Percentiles rank a stretch among this genome's conserved stretches.
phyloP scores from a whole-genome alignment of 2,329 filamentous ascomycete species.

The Tolypocladium ovalisporum region DNA sequence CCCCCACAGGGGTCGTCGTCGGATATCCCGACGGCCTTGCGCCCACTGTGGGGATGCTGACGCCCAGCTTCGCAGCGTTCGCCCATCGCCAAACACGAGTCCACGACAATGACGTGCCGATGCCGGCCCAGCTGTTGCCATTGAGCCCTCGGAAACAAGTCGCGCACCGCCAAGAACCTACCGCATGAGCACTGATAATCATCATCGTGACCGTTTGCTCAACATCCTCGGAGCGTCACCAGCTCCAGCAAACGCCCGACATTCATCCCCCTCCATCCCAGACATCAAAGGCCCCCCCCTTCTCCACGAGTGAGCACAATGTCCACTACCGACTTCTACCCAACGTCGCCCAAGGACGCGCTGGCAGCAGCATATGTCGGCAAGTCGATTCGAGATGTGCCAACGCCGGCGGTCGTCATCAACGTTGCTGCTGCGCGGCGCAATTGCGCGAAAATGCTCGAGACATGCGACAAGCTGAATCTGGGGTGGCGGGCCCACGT shows the following conservation, averaged over 20 bases:
- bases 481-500: slow-evolving; percentile 67
- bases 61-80: background rate
- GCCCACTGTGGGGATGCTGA: background rate
- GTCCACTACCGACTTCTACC: slow-evolving; percentile 11
- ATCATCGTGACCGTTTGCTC: background rate
- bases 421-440: slow-evolving; percentile 54
- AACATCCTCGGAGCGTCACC: background rate
- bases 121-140: background rate
- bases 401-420: slow-evolving; percentile 56
- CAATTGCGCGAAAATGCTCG: slow-evolving; percentile 64
- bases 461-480: slow-evolving; percentile 44
- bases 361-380: slow-evolving; percentile 32
- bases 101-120: background rate
- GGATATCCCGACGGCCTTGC: background rate
- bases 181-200: background rate
- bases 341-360: slow-evolving; percentile 11
- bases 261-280: background rate
- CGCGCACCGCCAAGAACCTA: background rate
- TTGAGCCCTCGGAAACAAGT: background rate
- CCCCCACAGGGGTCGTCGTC: background rate
- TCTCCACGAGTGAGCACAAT: slow-evolving; percentile 3
- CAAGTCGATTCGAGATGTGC: slow-evolving; percentile 46
- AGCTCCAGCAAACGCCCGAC: background rate
- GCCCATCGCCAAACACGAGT: background rate
- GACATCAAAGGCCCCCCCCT: background rate